Percentiles rank a stretch among this genome's conserved stretches.
Evolutionary conservation across 176 grass and related monocot genomes (phyloP).

Genomic region (Stipa capillata): DNA sequence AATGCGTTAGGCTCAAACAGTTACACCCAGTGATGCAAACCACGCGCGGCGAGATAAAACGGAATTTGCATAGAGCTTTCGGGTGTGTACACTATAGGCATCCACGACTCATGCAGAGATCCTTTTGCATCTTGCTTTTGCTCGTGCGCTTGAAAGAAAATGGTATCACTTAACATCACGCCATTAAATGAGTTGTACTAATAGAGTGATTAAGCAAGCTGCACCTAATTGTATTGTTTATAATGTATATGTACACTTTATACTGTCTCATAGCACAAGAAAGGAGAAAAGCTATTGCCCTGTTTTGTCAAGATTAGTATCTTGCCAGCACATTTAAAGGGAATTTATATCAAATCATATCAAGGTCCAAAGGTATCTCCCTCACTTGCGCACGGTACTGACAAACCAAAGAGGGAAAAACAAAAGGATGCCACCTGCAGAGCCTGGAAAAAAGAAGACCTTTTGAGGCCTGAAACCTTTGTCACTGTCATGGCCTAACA

Average conservation of each 20-base stretch:
- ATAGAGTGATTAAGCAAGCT: neutral
- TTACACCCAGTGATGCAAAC: neutral
- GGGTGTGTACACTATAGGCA: too few relatives aligned
- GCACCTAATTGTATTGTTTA: neutral
- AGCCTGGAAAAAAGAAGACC: neutral
- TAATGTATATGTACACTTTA: neutral
- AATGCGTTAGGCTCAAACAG: neutral
- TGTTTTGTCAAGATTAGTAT: neutral
- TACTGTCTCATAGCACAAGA: neutral
- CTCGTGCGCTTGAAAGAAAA: neutral
- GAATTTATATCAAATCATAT: neutral
- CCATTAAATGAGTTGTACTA: neutral
- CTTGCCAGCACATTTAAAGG: neutral
- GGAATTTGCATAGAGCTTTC: too few relatives aligned
- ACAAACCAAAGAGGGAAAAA: neutral
- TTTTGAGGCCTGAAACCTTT: conserved; percentile 18
- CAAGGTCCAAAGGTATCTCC: neutral
- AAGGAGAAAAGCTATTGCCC: neutral
- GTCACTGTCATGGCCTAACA: neutral
- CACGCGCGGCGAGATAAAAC: too few relatives aligned
- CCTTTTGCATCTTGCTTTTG: neutral
- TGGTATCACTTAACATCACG: neutral
- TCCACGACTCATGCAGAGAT: neutral
- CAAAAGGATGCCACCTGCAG: neutral
- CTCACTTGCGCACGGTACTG: neutral